Base-by-base conservation (phyloP, 1,284 basidiomycete species). In the Ustilago loliicola region DNA sequence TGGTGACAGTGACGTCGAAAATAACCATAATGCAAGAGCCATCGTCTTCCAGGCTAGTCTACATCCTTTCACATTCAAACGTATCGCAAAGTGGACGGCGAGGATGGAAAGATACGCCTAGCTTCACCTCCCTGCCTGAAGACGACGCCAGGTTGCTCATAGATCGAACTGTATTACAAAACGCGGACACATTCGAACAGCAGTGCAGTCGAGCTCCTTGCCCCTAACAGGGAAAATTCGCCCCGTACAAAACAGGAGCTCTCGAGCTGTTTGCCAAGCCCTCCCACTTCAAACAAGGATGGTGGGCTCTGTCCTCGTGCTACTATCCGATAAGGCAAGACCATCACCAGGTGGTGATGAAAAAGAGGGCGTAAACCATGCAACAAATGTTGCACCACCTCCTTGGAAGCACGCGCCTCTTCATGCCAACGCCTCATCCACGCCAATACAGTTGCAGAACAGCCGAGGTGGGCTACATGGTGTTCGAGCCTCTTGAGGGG, bases 281-380 rank as follows among this genome's bases (percentile, higher is more conserved):
- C 15, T 32, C 42, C 42, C 42, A 45, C 21, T 21, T 21, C 6
- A 53, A n/a, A 34, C n/a, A 53, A 11, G 32, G 29, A 53, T 10
- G 30, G 47, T 60, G 58, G 58, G 58, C 23, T 60, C 58, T 60
- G 30, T 30, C 48, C 48, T 60, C 58, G 34, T 51, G 30, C 58
- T 60, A n/a, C 25, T 11, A 2, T 48, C 21, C n/a, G 29, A 21
- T 29, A 47, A 48, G 6, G 30, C 50, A 25, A 57, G 9, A 19
- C 48, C 48, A 50, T 25, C 25, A 50, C 23, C 10, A 50, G 27
- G 25, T 13, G 27, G 29, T 27, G n/a, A 50, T 48, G 56, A 58
- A 47, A 58, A 58, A 30, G 56, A 48, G 56, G 56, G 30, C 30
- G 56, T n/a, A 58, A n/a, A 13, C 15, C 15, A 15, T n/a, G 9